phyloP scores from a whole-genome alignment of 495 filamentous ascomycete species.

The Elasticomyces elasticus region DNA sequence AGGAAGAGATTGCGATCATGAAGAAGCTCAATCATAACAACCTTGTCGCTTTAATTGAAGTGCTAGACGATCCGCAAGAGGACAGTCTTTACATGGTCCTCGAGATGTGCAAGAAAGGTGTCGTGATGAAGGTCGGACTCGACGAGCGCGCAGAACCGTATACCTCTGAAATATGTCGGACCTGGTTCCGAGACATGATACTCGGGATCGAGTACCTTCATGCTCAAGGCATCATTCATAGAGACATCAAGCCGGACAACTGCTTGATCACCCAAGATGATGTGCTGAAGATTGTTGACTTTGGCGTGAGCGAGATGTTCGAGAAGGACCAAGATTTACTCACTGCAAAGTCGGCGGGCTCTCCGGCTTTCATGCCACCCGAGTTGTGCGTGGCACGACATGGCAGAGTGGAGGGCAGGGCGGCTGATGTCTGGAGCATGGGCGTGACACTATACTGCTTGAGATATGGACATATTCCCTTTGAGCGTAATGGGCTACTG shows the following conservation, averaged over 20 bases:
- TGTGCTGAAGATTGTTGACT: constrained; percentile 92
- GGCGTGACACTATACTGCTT: constrained; percentile 91
- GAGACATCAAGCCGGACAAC: constrained; percentile 98
- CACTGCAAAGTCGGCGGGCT: constrained; percentile 89
- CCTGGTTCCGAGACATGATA: constrained; percentile 92
- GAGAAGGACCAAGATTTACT: constrained; percentile 81
- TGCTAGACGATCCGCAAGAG: constrained; percentile 88
- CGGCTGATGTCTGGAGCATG: constrained; percentile 98
- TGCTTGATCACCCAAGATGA: constrained; percentile 82
- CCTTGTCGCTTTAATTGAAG: constrained; percentile 84
- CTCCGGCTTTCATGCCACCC: constrained; percentile 88
- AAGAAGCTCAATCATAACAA: constrained; percentile 95
- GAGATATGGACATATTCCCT: constrained; percentile 77
- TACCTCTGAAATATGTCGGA: constrained; percentile 68
- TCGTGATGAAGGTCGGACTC: constrained; percentile 93
- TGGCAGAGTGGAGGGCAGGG: constrained; percentile 77
- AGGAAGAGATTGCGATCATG: constrained; percentile 97
- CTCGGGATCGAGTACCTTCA: constrained; percentile 94
- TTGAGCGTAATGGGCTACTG: constrained; percentile 64
- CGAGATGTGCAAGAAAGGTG: constrained; percentile 97
- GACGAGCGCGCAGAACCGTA: constrained; percentile 76
- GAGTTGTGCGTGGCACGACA: constrained; percentile 85
- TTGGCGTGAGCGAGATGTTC: constrained; percentile 98
- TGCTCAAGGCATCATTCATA: constrained; percentile 87
- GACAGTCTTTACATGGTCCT: constrained; percentile 97